These are phyloP conservation scores for Endoconidiophora polonica DNA, from an alignment of 2,329 filamentous ascomycete species.

Conservation along the genomic window DNA sequence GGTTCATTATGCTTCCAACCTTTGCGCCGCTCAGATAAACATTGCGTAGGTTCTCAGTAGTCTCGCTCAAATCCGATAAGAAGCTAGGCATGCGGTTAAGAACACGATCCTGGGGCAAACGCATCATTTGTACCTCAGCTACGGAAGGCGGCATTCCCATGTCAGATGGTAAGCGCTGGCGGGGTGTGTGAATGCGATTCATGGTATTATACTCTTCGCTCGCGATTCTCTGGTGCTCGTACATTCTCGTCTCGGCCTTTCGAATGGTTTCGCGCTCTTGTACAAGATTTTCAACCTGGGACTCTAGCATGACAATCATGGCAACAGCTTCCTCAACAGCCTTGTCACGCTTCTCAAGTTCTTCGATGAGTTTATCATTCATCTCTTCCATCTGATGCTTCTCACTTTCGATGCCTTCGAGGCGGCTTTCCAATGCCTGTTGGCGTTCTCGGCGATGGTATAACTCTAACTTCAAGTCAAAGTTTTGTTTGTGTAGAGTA, in stretches of 20 bases:
- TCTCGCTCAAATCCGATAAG: conserved; percentile 40
- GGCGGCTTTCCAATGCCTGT: conserved; percentile 37
- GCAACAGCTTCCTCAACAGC: conserved; percentile 54
- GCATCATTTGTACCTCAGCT: neutral
- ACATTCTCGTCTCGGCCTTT: conserved; percentile 25
- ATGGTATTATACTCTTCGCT: conserved; percentile 12
- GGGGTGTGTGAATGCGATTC: neutral
- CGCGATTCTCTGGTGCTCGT: conserved; percentile 9
- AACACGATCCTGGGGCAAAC: conserved; percentile 12
- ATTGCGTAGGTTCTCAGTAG: conserved; percentile 43
- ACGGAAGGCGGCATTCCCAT: conserved; percentile 15
- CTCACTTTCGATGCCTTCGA: conserved; percentile 38
- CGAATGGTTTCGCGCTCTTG: conserved; percentile 37
- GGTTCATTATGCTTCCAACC: conserved; percentile 29
- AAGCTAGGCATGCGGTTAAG: conserved; percentile 48
- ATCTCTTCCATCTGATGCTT: conserved; percentile 37
- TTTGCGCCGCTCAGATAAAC: conserved; percentile 34
- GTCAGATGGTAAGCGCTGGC: neutral
- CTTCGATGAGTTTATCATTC: conserved; percentile 39
- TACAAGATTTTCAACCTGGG: conserved; percentile 36
- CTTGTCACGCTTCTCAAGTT: conserved; percentile 51
- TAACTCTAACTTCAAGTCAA: conserved; percentile 57
- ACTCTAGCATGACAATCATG: conserved; percentile 51
- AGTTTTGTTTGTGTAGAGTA: conserved; percentile 57
- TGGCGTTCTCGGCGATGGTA: conserved; percentile 52